A percentile compares a stretch with the other conserved stretches of the same genome.
These are phyloP conservation scores for Coemansia sp. DNA, from an alignment of 192 early-diverging fungal species.

Conservation along the genomic window DNA sequence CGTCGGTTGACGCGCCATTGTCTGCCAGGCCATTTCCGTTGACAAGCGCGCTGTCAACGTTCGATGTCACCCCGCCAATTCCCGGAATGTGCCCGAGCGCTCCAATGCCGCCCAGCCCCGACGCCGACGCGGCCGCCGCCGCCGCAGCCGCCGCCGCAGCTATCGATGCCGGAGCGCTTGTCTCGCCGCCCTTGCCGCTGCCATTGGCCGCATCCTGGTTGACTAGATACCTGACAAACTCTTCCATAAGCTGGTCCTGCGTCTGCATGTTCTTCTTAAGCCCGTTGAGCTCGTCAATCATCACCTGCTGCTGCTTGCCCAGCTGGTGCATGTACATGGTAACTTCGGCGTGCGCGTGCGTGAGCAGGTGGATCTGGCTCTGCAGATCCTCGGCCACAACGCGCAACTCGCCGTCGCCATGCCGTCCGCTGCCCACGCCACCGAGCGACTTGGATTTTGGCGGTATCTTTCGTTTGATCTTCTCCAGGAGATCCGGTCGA, in stretches of 20 bases:
- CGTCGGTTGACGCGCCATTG: slow-evolving; percentile 4
- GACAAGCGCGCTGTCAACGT: slow-evolving; percentile 13
- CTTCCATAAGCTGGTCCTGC: slow-evolving; percentile 52
- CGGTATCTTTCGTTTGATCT: slow-evolving; percentile 66
- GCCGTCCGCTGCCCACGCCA: slow-evolving; percentile 31
- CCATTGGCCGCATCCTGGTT: slow-evolving; percentile 42
- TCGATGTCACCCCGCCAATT: slow-evolving; percentile 14
- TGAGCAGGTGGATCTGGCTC: slow-evolving; percentile 48
- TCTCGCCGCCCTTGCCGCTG: slow-evolving; percentile 15
- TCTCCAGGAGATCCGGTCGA: slow-evolving; percentile 60
- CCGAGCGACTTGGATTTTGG: slow-evolving; percentile 50
- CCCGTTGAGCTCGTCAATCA: slow-evolving; percentile 49
- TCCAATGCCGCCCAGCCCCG: slow-evolving; percentile 22
- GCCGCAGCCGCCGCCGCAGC: slow-evolving; percentile 31
- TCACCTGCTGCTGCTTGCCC: slow-evolving; percentile 49
- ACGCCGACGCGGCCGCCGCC: slow-evolving; percentile 25
- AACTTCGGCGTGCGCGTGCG: slow-evolving; percentile 51
- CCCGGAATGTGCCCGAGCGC: slow-evolving; percentile 23
- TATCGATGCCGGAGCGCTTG: slow-evolving; percentile 20
- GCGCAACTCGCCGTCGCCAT: slow-evolving; percentile 38
- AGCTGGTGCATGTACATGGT: slow-evolving; percentile 54
- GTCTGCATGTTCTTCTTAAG: slow-evolving; percentile 54
- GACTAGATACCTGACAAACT: slow-evolving; percentile 51
- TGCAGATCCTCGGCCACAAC: slow-evolving; percentile 45
- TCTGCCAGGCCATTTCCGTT: slow-evolving; percentile 15